phyloP scores from a whole-genome alignment of 495 filamentous ascomycete genomes.

The Tuber magnatum region DNA sequence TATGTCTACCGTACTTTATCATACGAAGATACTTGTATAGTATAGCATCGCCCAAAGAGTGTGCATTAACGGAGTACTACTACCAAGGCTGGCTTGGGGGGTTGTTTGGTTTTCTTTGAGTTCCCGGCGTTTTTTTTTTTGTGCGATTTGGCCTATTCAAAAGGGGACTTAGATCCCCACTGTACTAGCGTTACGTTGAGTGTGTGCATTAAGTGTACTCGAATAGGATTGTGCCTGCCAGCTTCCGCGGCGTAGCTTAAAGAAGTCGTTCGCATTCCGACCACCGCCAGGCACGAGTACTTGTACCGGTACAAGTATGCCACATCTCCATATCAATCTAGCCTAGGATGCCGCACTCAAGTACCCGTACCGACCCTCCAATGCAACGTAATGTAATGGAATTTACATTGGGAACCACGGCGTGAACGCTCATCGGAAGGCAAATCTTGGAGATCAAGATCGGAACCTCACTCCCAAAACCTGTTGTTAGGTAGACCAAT shows the following conservation, averaged over 20 bases:
- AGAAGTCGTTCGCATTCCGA: neutral
- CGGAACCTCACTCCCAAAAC: neutral
- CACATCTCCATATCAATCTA: constrained; percentile 1
- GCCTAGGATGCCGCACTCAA: neutral
- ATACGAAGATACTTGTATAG: constrained; percentile 2
- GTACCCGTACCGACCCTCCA: neutral
- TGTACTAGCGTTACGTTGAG: neutral
- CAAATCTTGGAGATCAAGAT: neutral
- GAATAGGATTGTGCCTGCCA: neutral
- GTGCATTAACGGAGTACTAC: neutral
- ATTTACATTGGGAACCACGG: neutral
- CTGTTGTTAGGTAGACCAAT: neutral
- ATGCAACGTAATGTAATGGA: neutral
- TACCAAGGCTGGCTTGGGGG: neutral
- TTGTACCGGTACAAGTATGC: neutral
- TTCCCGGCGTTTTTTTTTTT: neutral
- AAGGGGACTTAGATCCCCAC: neutral
- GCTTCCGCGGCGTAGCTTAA: neutral
- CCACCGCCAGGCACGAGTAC: neutral
- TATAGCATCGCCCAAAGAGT: neutral
- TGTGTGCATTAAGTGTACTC: neutral
- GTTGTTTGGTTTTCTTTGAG: neutral
- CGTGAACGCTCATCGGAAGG: neutral
- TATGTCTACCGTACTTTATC: neutral
- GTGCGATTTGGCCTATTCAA: neutral